Percentiles rank a stretch among this genome's conserved stretches.
Evolutionary conservation across 345 rosid genomes (phyloP).

Genomic region (Camelina sativa): DNA sequence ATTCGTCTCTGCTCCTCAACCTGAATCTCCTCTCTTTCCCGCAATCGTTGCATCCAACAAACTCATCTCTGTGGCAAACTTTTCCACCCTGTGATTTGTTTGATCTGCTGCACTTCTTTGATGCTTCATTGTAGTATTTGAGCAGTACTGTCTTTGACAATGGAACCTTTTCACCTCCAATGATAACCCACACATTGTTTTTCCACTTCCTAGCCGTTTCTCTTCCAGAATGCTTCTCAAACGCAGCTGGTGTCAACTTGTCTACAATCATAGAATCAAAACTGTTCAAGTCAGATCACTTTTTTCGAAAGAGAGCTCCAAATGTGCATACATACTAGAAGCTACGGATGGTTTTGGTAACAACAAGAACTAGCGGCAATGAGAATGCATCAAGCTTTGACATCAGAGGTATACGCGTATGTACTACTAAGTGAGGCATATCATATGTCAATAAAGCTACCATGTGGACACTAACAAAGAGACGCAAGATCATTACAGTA

Average conservation of each 20-base stretch:
- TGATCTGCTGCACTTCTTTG: conserved; percentile 65
- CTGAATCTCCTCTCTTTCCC: conserved; percentile 93
- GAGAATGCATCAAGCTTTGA: conserved; percentile 1
- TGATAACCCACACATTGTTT: conserved; percentile 96
- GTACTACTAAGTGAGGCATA: conserved; percentile 18
- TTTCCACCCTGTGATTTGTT: conserved; percentile 71
- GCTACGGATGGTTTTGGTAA: conserved; percentile 16
- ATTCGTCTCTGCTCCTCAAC: conserved; percentile 88
- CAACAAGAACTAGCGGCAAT: conserved; percentile 3
- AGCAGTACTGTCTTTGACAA: conserved; percentile 89
- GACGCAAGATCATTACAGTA: not conserved
- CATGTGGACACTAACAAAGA: conserved; percentile 13
- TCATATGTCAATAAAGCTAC: conserved; percentile 40
- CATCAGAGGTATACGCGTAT: not conserved
- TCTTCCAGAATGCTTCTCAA: conserved; percentile 99
- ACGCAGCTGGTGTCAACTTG: conserved; percentile 95
- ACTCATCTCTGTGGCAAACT: conserved; percentile 90
- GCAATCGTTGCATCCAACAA: conserved; percentile 78
- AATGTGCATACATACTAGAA: not conserved
- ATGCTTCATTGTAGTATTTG: conserved; percentile 80
- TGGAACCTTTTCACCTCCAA: conserved; percentile 89
- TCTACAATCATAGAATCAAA: conserved; percentile 51
- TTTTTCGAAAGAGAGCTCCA: not conserved
- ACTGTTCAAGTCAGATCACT: conserved; percentile 37
- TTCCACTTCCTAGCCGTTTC: conserved; percentile 99